Conservation (phyloP, 1,284 basidiomycete genomes). For the Boletus sp. region DNA sequence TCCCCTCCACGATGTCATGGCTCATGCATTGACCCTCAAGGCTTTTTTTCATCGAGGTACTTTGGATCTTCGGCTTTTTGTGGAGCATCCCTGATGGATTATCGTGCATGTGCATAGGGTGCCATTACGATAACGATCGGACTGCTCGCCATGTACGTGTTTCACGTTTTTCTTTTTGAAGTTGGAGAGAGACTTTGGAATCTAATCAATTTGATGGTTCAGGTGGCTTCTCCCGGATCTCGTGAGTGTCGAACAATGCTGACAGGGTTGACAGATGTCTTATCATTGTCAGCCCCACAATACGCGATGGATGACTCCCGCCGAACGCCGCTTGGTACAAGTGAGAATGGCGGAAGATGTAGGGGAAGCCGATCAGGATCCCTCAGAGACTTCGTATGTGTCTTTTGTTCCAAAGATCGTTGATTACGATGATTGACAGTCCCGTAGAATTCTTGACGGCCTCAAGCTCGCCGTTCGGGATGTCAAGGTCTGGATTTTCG, state of each 20-base stretch:
- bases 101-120: conserved; percentile 43
- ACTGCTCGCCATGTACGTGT: conserved; percentile 53
- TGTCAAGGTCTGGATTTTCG: conserved; percentile 63
- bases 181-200: background rate
- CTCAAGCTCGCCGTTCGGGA: conserved; percentile 67
- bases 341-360: conserved; percentile 9
- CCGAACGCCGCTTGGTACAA: conserved; percentile 10
- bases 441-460: conserved; percentile 51
- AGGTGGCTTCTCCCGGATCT: conserved; percentile 48
- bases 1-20: background rate
- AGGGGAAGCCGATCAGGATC: conserved; percentile 7
- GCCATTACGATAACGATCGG: conserved; percentile 60
- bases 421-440: too few relatives aligned
- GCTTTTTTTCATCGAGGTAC: conserved; percentile 69
- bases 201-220: background rate
- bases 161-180: background rate
- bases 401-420: too few relatives aligned
- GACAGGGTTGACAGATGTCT: background rate
- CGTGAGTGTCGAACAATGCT: background rate
- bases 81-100: background rate
- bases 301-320: conserved; percentile 12
- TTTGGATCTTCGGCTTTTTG: background rate
- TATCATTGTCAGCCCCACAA: background rate
- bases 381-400: background rate
- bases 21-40: conserved; percentile 26